Evolutionary conservation across 805 yeast genomes (phyloP).

Genomic region (Lachancea cidri): DNA sequence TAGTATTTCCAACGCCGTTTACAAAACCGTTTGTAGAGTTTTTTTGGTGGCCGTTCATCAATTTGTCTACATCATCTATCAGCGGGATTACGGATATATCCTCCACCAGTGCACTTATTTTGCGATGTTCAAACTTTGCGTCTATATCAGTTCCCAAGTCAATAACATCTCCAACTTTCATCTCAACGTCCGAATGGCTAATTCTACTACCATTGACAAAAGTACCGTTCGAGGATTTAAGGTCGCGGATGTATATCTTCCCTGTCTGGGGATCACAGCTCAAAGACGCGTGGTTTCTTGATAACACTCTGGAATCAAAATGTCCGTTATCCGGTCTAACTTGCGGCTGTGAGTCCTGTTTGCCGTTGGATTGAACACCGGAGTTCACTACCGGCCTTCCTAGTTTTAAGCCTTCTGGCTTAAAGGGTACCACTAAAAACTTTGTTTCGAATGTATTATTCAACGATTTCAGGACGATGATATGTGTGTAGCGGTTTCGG

Average conservation of each 20-base stretch:
- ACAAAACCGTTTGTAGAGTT: not conserved
- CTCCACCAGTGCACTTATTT: slow-evolving; percentile 79
- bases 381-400: slow-evolving; percentile 73
- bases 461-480: slow-evolving; percentile 67
- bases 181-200: slow-evolving; percentile 48
- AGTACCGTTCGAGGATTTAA: slow-evolving; percentile 92
- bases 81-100: slow-evolving; percentile 51
- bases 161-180: slow-evolving; percentile 78
- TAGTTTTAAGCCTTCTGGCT: slow-evolving; percentile 76
- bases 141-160: slow-evolving; percentile 88
- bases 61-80: slow-evolving; percentile 22
- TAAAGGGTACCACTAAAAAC: slow-evolving; percentile 69
- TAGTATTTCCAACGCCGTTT: not conserved
- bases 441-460: slow-evolving; percentile 82
- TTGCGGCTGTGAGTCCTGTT: slow-evolving; percentile 34
- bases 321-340: slow-evolving; percentile 76
- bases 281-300: slow-evolving; percentile 90
- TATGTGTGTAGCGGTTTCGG: slow-evolving; percentile 40
- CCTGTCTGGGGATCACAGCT: slow-evolving; percentile 64
- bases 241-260: slow-evolving; percentile 70
- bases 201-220: slow-evolving; percentile 76
- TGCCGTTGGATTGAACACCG: slow-evolving; percentile 16
- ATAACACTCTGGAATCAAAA: slow-evolving; percentile 88
- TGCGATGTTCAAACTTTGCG: slow-evolving; percentile 65
- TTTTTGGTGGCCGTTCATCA: slow-evolving; percentile 2